Conservation (phyloP, 495 filamentous ascomycete species). For the Hyaloscypha bicolor region DNA sequence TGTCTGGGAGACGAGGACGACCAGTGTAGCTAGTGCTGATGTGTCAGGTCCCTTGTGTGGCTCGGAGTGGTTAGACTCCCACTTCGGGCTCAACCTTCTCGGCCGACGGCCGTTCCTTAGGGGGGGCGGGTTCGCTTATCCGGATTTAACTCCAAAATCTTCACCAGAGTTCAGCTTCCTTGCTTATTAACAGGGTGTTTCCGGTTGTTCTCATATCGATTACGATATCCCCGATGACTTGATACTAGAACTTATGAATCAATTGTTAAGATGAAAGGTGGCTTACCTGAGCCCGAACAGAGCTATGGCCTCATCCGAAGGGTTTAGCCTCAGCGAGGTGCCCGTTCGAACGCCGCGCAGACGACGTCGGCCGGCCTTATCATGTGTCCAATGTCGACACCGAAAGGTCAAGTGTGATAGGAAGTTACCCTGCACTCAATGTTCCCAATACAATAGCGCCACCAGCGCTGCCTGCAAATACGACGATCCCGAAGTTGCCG, state of each 20-base stretch:
- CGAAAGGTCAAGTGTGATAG: constrained; percentile 51
- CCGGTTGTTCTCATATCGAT: neutral
- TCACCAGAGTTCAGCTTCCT: neutral
- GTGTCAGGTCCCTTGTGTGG: neutral
- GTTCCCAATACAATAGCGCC: constrained; percentile 31
- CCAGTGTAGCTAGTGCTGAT: neutral
- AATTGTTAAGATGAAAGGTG: neutral
- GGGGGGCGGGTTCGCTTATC: neutral
- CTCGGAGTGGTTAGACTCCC: neutral
- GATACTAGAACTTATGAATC: neutral
- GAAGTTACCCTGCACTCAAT: constrained; percentile 41
- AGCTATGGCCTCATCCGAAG: neutral
- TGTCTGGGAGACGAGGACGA: neutral
- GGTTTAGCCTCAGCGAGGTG: neutral
- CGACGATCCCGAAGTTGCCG: neutral
- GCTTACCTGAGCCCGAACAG: neutral
- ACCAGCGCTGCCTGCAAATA: constrained; percentile 18
- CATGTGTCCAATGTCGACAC: constrained; percentile 46
- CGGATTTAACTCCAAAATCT: neutral
- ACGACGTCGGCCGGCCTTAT: constrained; percentile 44
- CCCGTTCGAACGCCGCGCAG: constrained; percentile 28
- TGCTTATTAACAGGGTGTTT: neutral
- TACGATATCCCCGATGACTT: neutral
- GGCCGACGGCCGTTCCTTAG: neutral
- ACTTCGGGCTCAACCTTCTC: neutral